phyloP scores from a whole-genome alignment of 1,284 basidiomycete genomes.

The Trametes hirsuta region DNA sequence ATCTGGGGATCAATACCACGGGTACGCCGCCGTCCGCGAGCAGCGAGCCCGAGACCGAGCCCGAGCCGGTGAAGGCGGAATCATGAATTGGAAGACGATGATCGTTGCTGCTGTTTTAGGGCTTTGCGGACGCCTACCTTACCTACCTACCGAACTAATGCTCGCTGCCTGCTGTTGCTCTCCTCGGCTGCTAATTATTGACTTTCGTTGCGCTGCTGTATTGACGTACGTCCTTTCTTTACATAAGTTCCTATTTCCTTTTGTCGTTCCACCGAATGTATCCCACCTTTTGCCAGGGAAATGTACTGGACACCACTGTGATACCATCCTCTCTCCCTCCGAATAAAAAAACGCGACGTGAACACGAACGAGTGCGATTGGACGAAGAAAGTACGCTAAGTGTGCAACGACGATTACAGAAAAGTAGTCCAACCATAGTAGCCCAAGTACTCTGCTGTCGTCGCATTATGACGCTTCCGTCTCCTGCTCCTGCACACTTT shows the following conservation, averaged over 20 bases:
- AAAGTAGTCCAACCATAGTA: slow-evolving; percentile 22
- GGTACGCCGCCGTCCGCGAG: slow-evolving; percentile 45
- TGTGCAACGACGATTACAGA: slow-evolving; percentile 27
- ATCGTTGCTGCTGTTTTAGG: slow-evolving; percentile 14
- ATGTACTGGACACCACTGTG: slow-evolving; percentile 20
- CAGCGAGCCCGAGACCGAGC: slow-evolving; percentile 57
- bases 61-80: slow-evolving; percentile 53
- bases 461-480: slow-evolving; percentile 29
- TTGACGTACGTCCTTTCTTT: slow-evolving; percentile 21
- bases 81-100: slow-evolving; percentile 20
- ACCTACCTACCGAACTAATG: slow-evolving; percentile 24
- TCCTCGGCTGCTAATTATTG: slow-evolving; percentile 34
- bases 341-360: background rate
- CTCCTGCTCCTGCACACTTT: slow-evolving; percentile 46
- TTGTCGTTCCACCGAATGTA: slow-evolving; percentile 30
- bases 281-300: slow-evolving; percentile 19
- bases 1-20: slow-evolving; percentile 60
- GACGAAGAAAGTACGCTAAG: slow-evolving; percentile 23
- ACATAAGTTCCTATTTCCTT: background rate
- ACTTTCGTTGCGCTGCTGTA: slow-evolving; percentile 30
- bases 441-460: slow-evolving; percentile 20
- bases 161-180: slow-evolving; percentile 26
- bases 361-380: slow-evolving; percentile 12
- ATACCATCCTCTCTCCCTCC: slow-evolving; percentile 5
- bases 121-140: slow-evolving; percentile 29